Evolutionary conservation across 164 flowering plant species (phyloP).

Genomic region (Liriodendron chinense): DNA sequence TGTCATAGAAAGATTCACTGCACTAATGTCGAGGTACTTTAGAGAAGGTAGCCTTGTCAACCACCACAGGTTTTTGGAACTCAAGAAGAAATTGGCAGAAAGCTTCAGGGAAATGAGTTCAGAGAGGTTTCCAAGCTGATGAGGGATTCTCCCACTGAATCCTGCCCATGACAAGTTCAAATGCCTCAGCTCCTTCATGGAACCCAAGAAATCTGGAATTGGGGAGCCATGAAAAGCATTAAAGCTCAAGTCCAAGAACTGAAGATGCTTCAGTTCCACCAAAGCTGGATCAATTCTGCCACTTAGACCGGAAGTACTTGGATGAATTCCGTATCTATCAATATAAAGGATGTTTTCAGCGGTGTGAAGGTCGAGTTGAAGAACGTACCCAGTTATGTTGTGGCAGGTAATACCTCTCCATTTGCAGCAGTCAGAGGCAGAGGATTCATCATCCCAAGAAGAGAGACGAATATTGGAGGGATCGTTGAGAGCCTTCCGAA

Average conservation of each 20-base stretch:
- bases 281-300: neutral
- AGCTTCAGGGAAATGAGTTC: neutral
- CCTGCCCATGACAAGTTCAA: neutral
- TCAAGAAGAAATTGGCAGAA: neutral
- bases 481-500: too few species aligned
- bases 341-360: too few species aligned
- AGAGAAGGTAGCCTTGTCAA: neutral
- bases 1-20: neutral
- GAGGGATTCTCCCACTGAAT: slow-evolving; percentile 2
- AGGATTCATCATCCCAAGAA: neutral
- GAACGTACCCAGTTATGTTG: neutral
- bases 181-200: neutral
- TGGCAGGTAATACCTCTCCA: slow-evolving; percentile 4
- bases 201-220: slow-evolving; percentile 12
- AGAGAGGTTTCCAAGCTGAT: slow-evolving; percentile 10
- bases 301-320: too few species aligned
- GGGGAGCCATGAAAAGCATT: neutral
- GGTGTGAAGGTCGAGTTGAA: slow-evolving; percentile 8
- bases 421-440: neutral
- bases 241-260: slow-evolving; percentile 3
- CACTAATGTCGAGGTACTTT: neutral
- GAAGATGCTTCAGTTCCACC: neutral
- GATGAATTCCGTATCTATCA: too few species aligned
- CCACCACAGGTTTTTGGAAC: neutral
- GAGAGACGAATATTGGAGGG: too few species aligned